Percentiles rank a stretch among this genome's conserved stretches.
These are phyloP conservation scores for Termitomyces titanicus DNA, from an alignment of 768 basidiomycete species.

Conservation along the genomic window DNA sequence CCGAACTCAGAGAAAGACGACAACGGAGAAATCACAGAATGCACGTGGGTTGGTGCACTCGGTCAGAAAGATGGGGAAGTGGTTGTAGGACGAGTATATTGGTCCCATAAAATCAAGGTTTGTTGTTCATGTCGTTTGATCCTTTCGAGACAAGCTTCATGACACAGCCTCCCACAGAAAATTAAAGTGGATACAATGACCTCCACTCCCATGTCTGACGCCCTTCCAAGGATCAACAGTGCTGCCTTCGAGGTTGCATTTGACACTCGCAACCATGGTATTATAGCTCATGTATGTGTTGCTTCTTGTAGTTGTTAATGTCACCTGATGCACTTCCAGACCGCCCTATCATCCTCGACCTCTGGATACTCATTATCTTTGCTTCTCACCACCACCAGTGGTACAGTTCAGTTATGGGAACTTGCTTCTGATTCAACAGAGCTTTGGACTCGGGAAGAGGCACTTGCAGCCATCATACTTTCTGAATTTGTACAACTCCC, in stretches of 20 bases:
- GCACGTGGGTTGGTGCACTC: slow-evolving; percentile 8
- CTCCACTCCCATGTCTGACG: slow-evolving; percentile 42
- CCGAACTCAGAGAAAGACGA: slow-evolving; percentile 12
- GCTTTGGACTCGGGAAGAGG: slow-evolving; percentile 82
- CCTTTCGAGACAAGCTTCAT: neutral
- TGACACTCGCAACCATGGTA: slow-evolving; percentile 61
- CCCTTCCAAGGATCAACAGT: slow-evolving; percentile 9
- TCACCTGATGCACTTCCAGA: neutral
- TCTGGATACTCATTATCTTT: slow-evolving; percentile 36
- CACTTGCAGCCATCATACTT: slow-evolving; percentile 56
- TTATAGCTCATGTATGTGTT: slow-evolving; percentile 58
- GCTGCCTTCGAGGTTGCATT: slow-evolving; percentile 56
- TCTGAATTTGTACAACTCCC: slow-evolving; percentile 80
- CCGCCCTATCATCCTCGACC: slow-evolving; percentile 45
- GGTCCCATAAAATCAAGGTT: slow-evolving; percentile 3
- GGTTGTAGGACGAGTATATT: slow-evolving; percentile 20
- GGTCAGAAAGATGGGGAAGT: slow-evolving; percentile 11
- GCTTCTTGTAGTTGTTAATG: neutral
- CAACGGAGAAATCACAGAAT: slow-evolving; percentile 5
- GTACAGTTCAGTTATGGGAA: slow-evolving; percentile 74
- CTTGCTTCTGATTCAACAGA: slow-evolving; percentile 35
- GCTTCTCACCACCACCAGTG: slow-evolving; percentile 68
- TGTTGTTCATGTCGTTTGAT: neutral
- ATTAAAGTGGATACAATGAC: slow-evolving; percentile 48
- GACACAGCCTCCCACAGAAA: slow-evolving; percentile 33